Percentiles rank a stretch among this genome's conserved stretches.
These are phyloP conservation scores for Brassica rapa DNA, from an alignment of 345 rosid genomes.

Conservation along the genomic window DNA sequence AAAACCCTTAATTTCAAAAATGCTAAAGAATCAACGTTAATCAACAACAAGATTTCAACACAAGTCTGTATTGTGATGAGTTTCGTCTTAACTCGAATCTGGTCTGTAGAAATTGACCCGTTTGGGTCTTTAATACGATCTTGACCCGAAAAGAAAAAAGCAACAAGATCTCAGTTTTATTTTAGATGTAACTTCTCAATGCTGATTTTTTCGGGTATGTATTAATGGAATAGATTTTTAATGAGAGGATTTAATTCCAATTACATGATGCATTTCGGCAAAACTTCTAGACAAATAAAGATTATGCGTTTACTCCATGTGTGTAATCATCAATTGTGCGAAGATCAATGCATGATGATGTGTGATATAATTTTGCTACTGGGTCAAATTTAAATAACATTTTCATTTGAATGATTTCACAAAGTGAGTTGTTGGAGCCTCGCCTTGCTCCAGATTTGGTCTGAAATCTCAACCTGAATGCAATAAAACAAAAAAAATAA, in stretches of 20 bases:
- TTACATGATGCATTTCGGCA: neutral
- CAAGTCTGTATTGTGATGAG: too few species aligned
- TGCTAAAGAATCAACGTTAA: constrained; percentile 55
- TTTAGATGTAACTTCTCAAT: too few species aligned
- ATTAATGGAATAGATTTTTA: neutral
- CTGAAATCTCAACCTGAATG: too few species aligned
- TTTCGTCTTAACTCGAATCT: neutral
- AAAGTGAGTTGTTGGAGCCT: constrained; percentile 17
- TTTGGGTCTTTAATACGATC: neutral
- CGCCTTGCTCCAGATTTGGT: too few species aligned
- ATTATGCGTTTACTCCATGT: neutral
- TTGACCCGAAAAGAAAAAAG: neutral
- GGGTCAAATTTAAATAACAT: constrained; percentile 11
- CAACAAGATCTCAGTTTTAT: neutral
- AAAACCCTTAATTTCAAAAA: constrained; percentile 26
- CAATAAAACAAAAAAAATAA: too few species aligned
- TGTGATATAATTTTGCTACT: constrained; percentile 5
- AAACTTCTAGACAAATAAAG: neutral
- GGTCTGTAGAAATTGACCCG: neutral
- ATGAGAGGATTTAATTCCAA: neutral
- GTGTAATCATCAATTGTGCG: constrained; percentile 26
- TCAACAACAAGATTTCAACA: neutral
- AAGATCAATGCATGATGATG: constrained; percentile 1
- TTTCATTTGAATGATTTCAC: constrained; percentile 25
- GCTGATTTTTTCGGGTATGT: neutral